These are phyloP conservation scores for Aspergillus thermomutatus DNA, from an alignment of 2,329 filamentous ascomycete species.

Conservation along the genomic window DNA sequence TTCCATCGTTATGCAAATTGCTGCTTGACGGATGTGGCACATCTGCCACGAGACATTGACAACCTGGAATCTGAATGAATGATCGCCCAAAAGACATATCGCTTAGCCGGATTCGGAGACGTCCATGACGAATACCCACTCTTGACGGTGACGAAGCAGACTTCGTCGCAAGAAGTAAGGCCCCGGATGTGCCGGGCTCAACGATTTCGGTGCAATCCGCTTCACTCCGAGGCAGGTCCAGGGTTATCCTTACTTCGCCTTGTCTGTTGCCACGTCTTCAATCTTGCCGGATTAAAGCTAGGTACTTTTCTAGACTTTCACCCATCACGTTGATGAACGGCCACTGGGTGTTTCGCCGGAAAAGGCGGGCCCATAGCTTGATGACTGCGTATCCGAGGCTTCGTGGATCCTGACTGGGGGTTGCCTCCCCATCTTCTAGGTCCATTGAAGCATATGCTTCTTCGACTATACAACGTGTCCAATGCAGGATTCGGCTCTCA, in stretches of 20 bases:
- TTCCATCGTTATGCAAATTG: background rate
- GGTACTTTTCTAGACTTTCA: constrained; percentile 28
- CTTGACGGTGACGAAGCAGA: background rate
- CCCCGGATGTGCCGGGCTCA: background rate
- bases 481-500: constrained; percentile 29
- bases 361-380: constrained; percentile 30
- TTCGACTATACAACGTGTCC: constrained; percentile 31
- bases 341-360: constrained; percentile 32
- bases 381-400: constrained; percentile 29
- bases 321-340: constrained; percentile 32
- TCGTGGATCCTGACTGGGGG: constrained; percentile 22
- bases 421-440: constrained; percentile 21
- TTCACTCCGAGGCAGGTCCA: background rate
- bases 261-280: constrained; percentile 1
- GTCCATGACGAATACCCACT: no score
- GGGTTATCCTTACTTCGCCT: background rate
- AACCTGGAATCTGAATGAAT: background rate
- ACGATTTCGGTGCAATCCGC: background rate
- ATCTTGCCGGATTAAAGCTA: constrained; percentile 19
- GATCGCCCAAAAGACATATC: no score
- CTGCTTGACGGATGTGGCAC: no score
- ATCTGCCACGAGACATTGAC: background rate
- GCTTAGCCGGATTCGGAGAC: no score
- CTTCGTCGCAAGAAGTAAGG: background rate
- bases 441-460: constrained; percentile 34